Evolutionary conservation across 495 filamentous ascomycete species (phyloP).

Genomic region (Lasiosphaeria hispida): DNA sequence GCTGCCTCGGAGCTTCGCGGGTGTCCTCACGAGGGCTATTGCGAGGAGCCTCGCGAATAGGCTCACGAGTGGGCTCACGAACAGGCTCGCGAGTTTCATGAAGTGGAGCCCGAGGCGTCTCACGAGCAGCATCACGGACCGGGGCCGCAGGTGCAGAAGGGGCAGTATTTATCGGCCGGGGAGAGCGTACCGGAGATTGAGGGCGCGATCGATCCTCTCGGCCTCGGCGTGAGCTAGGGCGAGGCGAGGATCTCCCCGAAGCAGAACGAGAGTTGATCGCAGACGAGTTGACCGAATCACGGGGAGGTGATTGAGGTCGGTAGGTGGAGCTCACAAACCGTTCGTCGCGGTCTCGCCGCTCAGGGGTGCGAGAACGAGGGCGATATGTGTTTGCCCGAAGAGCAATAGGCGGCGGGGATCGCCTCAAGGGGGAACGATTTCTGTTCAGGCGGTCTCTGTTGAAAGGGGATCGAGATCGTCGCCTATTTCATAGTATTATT

Average conservation of each 20-base stretch:
- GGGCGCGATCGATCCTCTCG: conserved; percentile 44
- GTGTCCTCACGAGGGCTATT: conserved; percentile 13
- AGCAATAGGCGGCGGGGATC: conserved; percentile 33
- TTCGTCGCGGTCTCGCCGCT: conserved; percentile 47
- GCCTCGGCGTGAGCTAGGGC: conserved; percentile 35
- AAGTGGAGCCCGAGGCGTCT: conserved; percentile 27
- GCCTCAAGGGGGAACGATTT: conserved; percentile 39
- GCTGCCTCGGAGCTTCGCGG: conserved; percentile 20
- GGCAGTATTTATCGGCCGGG: conserved; percentile 15
- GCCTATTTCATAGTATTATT: conserved; percentile 25
- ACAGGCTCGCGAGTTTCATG: conserved; percentile 1
- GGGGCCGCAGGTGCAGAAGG: conserved; percentile 32
- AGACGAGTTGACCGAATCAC: conserved; percentile 44
- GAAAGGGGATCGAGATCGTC: conserved; percentile 48
- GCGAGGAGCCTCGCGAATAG: conserved; percentile 11
- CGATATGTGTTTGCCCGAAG: conserved; percentile 38
- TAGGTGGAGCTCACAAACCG: conserved; percentile 34
- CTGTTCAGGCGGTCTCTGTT: conserved; percentile 41
- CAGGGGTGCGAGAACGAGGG: conserved; percentile 42
- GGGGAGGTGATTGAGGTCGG: conserved; percentile 40
- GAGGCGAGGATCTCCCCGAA: conserved; percentile 44
- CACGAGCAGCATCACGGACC: conserved; percentile 18
- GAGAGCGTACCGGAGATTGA: conserved; percentile 36
- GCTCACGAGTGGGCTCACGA: conserved; percentile 12
- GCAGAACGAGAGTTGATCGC: conserved; percentile 43